A percentile compares a stretch with the other conserved stretches of the same genome.
Evolutionary conservation across 768 basidiomycete species (phyloP).

Genomic region (Mycena haematopus): DNA sequence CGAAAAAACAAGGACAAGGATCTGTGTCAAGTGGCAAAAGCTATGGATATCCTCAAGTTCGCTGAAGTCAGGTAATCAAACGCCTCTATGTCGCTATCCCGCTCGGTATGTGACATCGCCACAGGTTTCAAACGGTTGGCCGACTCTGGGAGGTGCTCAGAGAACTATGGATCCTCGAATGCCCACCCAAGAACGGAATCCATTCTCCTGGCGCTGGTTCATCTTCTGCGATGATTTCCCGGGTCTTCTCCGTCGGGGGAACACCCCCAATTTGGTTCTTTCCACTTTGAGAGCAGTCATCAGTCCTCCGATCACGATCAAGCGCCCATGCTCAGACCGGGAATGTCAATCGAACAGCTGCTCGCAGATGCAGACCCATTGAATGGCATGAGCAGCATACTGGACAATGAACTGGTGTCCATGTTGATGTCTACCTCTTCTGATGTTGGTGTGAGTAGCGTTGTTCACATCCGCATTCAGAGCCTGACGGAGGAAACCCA

Average conservation of each 20-base stretch:
- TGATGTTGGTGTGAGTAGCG: slow-evolving; percentile 8
- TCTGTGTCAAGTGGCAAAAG: background rate
- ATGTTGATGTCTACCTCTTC: background rate
- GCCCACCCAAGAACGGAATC: background rate
- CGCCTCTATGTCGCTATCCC: background rate
- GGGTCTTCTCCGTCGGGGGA: background rate
- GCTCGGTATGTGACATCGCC: background rate
- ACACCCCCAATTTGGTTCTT: background rate
- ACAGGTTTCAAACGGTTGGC: slow-evolving; percentile 1
- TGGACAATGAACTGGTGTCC: background rate
- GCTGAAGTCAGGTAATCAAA: slow-evolving; percentile 5
- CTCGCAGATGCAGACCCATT: background rate
- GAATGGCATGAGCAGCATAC: background rate
- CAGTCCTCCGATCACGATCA: background rate
- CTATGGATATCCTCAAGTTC: slow-evolving; percentile 8
- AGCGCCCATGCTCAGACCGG: background rate
- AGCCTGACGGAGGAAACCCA: background rate
- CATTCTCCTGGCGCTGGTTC: background rate
- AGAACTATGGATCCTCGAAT: slow-evolving; percentile 13
- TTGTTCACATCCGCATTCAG: background rate
- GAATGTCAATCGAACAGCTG: background rate
- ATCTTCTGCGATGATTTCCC: background rate
- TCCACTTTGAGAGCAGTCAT: background rate
- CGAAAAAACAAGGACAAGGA: slow-evolving; percentile 9
- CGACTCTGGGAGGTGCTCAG: slow-evolving; percentile 19